Base-by-base conservation (phyloP, 257 asterid species). In the Jacaranda mimosifolia region DNA sequence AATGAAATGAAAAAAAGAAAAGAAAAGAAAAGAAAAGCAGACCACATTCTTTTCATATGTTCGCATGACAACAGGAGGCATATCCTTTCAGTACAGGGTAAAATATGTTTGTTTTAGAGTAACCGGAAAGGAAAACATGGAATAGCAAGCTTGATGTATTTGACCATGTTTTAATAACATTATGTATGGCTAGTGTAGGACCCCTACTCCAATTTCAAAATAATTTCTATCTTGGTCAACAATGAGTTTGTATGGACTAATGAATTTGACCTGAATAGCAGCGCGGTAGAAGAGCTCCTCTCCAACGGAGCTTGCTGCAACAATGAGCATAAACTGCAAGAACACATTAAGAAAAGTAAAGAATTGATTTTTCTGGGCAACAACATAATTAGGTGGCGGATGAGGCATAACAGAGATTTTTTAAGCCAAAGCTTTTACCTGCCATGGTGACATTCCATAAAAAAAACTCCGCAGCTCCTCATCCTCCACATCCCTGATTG, bases 371-470 rank as follows among this genome's bases (percentile, higher is more conserved):
- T 69, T 32, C 60, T 32, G 7, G n/a, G 19, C 9, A 42, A 42
- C 42, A 36, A 55, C 21, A 70, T 15, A 32, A 68, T 49, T 12
- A 59, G 13, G 18, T 42, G 46, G 9, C 4, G 9, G 9, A 40
- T 40, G 45, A 42, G 9, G 46, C 46, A 42, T 42, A 42, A 42
- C 9, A 42, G 9, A 42, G 46, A 42, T 6, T 1, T 42, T 42
- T 42, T 5, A 26, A 9, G 67, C 68, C 18, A 68, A 3, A 77
- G 62, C 6, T 38, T 26, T 75, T 86, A 92, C 99, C 97, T 92
- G 99, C 99, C 97, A 94, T 10, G 98, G 91, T 3, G 99, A 91
- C 99, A 94, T 92, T 68, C 99, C 99, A 45, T 91, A 87, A 78
- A 92, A 94, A 75, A 91, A 94, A 82, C 92, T 91, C 70, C 98